These are phyloP conservation scores for Dictyostelium discoideum DNA, from an alignment of 78 protist species.

Conservation along the genomic window DNA sequence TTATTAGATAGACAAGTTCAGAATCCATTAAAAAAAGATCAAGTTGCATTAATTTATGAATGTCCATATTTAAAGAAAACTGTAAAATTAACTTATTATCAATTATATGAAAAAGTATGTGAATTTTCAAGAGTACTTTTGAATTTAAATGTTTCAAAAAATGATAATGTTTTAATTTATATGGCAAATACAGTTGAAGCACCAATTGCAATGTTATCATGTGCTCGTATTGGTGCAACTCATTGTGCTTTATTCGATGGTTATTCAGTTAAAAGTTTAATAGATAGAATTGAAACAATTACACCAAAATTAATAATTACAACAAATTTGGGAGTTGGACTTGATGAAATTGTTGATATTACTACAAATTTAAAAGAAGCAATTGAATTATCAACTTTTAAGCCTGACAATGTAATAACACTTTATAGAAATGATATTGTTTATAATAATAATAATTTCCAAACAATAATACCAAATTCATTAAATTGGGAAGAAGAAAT, in stretches of 20 bases:
- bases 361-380: background rate
- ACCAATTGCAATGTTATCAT: slow-evolving; percentile 93
- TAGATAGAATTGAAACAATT: background rate
- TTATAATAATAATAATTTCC: background rate
- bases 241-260: slow-evolving; percentile 2
- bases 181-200: slow-evolving; percentile 91
- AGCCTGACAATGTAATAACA: background rate
- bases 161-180: slow-evolving; percentile 93
- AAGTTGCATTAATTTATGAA: slow-evolving; percentile 39
- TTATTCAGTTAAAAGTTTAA: background rate
- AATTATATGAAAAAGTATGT: slow-evolving; percentile 68
- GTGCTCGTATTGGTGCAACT: slow-evolving; percentile 95
- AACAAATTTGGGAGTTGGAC: background rate
- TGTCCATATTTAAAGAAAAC: slow-evolving; percentile 5
- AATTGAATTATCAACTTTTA: background rate
- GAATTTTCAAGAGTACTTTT: slow-evolving; percentile 86
- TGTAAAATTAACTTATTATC: background rate
- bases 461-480: background rate
- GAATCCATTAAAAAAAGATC: background rate
- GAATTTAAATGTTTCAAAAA: slow-evolving; percentile 82
- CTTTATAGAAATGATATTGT: background rate
- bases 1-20: slow-evolving; percentile 66
- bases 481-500: slow-evolving; percentile 1
- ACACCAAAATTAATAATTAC: background rate
- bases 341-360: background rate